These are phyloP conservation scores for Rosa rugosa DNA, from an alignment of 306 rosid species.

Conservation along the genomic window DNA sequence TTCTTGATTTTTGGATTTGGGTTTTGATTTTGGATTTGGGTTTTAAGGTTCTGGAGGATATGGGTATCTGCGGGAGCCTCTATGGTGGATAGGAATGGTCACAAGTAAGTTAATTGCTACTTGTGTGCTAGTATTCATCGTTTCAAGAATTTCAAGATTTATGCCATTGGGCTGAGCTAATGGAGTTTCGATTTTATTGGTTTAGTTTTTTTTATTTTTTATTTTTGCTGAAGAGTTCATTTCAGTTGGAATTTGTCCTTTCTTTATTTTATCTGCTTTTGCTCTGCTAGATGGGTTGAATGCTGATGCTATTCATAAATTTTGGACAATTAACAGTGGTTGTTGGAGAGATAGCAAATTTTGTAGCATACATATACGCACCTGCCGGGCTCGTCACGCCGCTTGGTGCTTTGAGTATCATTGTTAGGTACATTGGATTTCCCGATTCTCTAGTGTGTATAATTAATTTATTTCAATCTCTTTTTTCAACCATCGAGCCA, in stretches of 20 bases:
- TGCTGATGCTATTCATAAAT: neutral
- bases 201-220: neutral
- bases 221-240: neutral
- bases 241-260: neutral
- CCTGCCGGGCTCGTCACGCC: slow-evolving; percentile 92
- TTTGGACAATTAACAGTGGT: slow-evolving; percentile 55
- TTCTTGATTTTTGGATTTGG: neutral
- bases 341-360: slow-evolving; percentile 86
- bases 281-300: slow-evolving; percentile 11
- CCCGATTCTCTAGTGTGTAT: neutral
- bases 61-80: slow-evolving; percentile 78
- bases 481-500: neutral
- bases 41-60: slow-evolving; percentile 83
- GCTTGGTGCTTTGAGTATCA: slow-evolving; percentile 90
- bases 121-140: neutral
- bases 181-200: neutral
- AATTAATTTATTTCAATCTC: neutral
- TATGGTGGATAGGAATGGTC: slow-evolving; percentile 93
- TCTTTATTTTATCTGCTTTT: neutral
- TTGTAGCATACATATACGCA: slow-evolving; percentile 75
- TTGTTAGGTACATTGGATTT: slow-evolving; percentile 58
- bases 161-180: neutral
- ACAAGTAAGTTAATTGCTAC: slow-evolving; percentile 53
- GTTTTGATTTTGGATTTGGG: slow-evolving; percentile 1
- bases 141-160: slow-evolving; percentile 6